These are phyloP conservation scores for Trichoderma gracile DNA, from an alignment of 2,329 filamentous ascomycete genomes.

Conservation along the genomic window DNA sequence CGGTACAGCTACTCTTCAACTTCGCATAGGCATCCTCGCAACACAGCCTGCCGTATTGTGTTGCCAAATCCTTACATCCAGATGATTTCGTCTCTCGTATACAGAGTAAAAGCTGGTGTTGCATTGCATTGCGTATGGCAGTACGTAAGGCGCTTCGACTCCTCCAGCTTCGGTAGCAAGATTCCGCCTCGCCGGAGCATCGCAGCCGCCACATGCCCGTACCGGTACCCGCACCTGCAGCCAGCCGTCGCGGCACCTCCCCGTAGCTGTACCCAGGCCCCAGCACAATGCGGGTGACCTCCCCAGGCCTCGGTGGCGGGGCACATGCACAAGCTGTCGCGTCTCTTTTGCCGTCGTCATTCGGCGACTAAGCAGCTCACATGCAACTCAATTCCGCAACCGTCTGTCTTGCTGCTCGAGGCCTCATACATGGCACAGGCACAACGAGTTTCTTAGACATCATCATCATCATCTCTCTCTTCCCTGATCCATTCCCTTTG, in stretches of 20 bases:
- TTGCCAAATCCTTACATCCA: no score
- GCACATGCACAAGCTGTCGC: constrained; percentile 22
- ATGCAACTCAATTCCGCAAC: constrained; percentile 23
- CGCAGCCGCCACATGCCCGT: background rate
- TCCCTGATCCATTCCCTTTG: background rate
- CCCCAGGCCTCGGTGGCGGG: constrained; percentile 18
- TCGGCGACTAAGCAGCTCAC: constrained; percentile 22
- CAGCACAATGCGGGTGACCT: constrained; percentile 6
- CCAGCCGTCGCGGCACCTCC: background rate
- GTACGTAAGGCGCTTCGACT: constrained; percentile 20
- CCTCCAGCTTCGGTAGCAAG: background rate
- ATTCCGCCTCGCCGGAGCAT: constrained; percentile 4
- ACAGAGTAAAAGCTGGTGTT: background rate
- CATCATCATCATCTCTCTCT: background rate
- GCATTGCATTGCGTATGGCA: constrained; percentile 13
- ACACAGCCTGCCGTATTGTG: no score
- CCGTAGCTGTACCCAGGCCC: constrained; percentile 14
- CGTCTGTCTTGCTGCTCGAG: no score
- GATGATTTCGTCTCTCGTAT: no score
- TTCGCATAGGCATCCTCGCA: background rate
- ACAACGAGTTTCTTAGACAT: background rate
- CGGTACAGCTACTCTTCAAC: no score
- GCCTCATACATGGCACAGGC: no score
- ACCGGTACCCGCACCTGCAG: background rate
- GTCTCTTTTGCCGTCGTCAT: constrained; percentile 23